Conservation (phyloP, 2,329 filamentous ascomycete genomes). For the Talaromyces sp. region DNA sequence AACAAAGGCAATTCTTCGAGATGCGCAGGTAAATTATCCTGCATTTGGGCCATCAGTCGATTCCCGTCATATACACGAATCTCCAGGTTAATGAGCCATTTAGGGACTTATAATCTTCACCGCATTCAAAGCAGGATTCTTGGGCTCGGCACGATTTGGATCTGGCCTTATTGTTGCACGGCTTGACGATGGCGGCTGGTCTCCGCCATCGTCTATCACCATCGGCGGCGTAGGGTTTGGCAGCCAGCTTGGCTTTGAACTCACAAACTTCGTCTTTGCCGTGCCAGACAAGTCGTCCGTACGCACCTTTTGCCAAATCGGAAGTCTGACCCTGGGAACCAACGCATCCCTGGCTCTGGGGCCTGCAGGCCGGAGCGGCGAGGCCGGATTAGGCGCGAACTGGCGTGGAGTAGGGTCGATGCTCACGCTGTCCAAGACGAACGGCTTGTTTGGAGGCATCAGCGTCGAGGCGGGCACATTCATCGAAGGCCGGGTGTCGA, state of each 20-base stretch:
- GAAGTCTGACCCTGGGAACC: constrained; percentile 75
- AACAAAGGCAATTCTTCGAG: constrained; percentile 81
- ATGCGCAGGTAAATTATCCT: constrained; percentile 60
- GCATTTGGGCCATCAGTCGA: too few relatives aligned
- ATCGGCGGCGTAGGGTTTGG: constrained; percentile 19
- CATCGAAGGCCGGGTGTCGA: constrained; percentile 80
- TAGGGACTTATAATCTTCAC: constrained; percentile 21
- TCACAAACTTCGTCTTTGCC: constrained; percentile 70
- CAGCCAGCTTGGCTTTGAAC: constrained; percentile 21
- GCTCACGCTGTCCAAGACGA: constrained; percentile 87
- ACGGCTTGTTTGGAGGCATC: constrained; percentile 81
- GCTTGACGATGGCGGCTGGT: constrained; percentile 22
- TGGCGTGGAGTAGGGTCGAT: constrained; percentile 74
- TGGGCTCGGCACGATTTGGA: constrained; percentile 20
- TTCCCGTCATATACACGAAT: too few relatives aligned
- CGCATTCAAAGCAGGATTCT: constrained; percentile 19
- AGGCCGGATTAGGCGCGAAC: constrained; percentile 78
- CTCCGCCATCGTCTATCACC: constrained; percentile 21
- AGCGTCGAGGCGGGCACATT: constrained; percentile 78
- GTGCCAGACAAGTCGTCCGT: constrained; percentile 76
- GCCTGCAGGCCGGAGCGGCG: constrained; percentile 77
- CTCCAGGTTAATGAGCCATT: not conserved
- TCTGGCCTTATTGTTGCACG: constrained; percentile 21
- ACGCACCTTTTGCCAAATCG: constrained; percentile 77
- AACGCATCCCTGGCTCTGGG: constrained; percentile 85